Percentiles rank a stretch among this genome's conserved stretches.
Conservation (phyloP, 257 asterid genomes). For the Penstemon eatonii region DNA sequence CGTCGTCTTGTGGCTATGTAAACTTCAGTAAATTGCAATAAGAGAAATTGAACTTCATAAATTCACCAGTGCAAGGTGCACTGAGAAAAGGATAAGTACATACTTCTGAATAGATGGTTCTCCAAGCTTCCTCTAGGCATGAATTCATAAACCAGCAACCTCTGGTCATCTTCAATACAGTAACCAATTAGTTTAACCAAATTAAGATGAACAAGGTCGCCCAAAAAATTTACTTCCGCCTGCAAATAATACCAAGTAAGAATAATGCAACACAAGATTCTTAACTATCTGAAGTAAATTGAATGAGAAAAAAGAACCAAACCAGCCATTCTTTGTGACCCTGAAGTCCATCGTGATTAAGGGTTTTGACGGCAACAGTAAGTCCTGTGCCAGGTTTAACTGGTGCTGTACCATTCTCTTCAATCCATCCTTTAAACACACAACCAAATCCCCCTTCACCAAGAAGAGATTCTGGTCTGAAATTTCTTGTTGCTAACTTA, state of each 20-base stretch:
- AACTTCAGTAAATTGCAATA: background rate
- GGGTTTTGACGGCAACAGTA: conserved; percentile 95
- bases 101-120: conserved; percentile 95
- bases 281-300: conserved; percentile 12
- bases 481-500: conserved; percentile 87
- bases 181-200: conserved; percentile 91
- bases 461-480: conserved; percentile 95
- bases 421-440: conserved; percentile 98
- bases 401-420: conserved; percentile 98
- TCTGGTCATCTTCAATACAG: conserved; percentile 96
- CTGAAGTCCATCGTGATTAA: conserved; percentile 96
- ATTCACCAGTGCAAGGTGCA: conserved; percentile 19
- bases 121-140: conserved; percentile 99
- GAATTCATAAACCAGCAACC: conserved; percentile 92
- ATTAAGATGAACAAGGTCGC: conserved; percentile 88
- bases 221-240: conserved; percentile 96
- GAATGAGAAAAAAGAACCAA: conserved; percentile 35
- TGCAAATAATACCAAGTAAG: conserved; percentile 41
- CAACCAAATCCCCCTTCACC: conserved; percentile 99
- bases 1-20: background rate
- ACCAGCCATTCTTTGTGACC: conserved; percentile 99
- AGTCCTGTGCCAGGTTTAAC: conserved; percentile 99
- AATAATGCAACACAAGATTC: conserved; percentile 25
- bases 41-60: conserved; percentile 21
- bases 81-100: conserved; percentile 30